These are phyloP conservation scores for Solanum arcanum DNA, from an alignment of 257 asterid species.

Conservation along the genomic window DNA sequence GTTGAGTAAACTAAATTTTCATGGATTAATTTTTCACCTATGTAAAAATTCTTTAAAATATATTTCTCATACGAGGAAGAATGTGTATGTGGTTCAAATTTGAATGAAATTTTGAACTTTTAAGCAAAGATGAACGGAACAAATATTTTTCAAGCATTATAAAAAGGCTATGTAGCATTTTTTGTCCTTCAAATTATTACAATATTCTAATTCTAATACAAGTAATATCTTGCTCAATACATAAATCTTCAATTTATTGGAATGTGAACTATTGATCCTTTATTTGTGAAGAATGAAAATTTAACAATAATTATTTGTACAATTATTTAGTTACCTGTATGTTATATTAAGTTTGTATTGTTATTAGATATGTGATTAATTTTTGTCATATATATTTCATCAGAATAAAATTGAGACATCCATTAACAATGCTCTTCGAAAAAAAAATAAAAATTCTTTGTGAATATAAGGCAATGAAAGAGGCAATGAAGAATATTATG, in stretches of 20 bases:
- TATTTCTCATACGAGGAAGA: neutral
- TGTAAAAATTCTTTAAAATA: too few relatives aligned
- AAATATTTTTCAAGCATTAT: neutral
- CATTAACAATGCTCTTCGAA: conserved; percentile 32
- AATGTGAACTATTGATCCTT: neutral
- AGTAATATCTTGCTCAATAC: neutral
- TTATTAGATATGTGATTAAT: neutral
- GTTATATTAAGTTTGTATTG: neutral
- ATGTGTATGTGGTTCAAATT: neutral
- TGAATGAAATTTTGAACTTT: neutral
- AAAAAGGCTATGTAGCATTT: neutral
- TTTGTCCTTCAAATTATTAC: neutral
- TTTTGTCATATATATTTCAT: neutral
- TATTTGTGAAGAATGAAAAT: too few relatives aligned
- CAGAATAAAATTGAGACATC: conserved; percentile 45
- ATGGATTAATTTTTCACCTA: too few relatives aligned
- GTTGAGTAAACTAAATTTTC: neutral
- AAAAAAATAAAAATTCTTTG: conserved; percentile 20
- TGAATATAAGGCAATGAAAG: conserved; percentile 47
- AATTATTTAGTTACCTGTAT: too few relatives aligned
- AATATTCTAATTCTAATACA: too few relatives aligned
- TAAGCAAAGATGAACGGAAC: neutral
- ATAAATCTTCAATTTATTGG: too few relatives aligned
- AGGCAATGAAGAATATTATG: conserved; percentile 22
- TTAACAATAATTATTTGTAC: too few relatives aligned